These are phyloP conservation scores for Peronosclerospora sorghi DNA, from an alignment of 352 stramenopile genomes.

Conservation along the genomic window DNA sequence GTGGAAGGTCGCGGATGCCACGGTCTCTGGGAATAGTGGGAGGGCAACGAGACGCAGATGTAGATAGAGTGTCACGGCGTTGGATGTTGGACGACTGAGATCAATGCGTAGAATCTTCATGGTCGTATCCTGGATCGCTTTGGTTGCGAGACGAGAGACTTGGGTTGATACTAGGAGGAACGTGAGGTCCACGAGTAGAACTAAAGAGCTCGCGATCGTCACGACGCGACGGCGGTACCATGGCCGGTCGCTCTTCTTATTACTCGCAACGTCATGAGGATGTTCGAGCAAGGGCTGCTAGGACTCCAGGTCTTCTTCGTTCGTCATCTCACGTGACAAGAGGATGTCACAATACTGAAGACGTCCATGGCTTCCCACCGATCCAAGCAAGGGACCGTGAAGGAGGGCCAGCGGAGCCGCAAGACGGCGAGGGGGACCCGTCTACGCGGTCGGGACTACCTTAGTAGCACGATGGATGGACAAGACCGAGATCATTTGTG, in stretches of 20 bases:
- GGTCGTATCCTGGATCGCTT: conserved; percentile 41
- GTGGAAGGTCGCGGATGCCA: conserved; percentile 35
- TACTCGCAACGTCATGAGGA: neutral
- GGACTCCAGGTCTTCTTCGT: conserved; percentile 11
- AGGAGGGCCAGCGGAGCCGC: conserved; percentile 9
- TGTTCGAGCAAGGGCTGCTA: conserved; percentile 22
- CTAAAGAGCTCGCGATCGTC: conserved; percentile 3
- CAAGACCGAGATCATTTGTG: conserved; percentile 59
- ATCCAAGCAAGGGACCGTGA: neutral
- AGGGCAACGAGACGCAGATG: conserved; percentile 33
- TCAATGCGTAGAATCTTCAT: conserved; percentile 55
- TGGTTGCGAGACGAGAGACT: conserved; percentile 39
- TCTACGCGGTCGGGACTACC: conserved; percentile 45
- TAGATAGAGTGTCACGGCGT: conserved; percentile 36
- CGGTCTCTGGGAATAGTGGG: conserved; percentile 35
- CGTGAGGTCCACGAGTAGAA: conserved; percentile 22
- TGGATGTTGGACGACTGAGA: conserved; percentile 27
- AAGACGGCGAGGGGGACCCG: conserved; percentile 14
- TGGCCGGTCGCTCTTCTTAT: neutral
- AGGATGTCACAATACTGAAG: neutral
- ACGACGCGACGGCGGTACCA: conserved; percentile 19
- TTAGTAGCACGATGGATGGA: conserved; percentile 67
- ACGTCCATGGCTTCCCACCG: too few relatives aligned
- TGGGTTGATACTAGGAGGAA: conserved; percentile 40
- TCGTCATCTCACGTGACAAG: conserved; percentile 1